Percentiles rank a stretch among this genome's conserved stretches.
Evolutionary conservation across 495 filamentous ascomycete species (phyloP).

Genomic region (Lophium mytilinum): DNA sequence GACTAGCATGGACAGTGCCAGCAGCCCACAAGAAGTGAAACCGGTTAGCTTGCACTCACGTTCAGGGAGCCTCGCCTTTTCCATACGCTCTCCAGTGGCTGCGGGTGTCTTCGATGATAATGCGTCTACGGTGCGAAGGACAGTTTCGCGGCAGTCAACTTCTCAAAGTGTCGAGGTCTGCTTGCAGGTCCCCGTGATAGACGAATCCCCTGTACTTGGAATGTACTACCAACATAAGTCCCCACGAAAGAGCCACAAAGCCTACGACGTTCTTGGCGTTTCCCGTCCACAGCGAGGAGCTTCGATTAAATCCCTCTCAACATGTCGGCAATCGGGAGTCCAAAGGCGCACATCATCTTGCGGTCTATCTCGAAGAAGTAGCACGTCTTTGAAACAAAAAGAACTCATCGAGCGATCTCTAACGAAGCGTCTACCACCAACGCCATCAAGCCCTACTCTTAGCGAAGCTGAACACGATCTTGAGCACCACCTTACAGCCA

Average conservation of each 20-base stretch:
- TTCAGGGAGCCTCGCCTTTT: constrained; percentile 8
- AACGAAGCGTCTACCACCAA: constrained; percentile 7
- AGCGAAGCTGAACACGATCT: constrained; percentile 35
- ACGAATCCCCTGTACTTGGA: too few relatives aligned
- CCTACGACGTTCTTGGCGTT: too few relatives aligned
- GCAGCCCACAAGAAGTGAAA: not conserved
- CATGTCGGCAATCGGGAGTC: not conserved
- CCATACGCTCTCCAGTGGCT: constrained; percentile 7
- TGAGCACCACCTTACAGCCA: constrained; percentile 22
- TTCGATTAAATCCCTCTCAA: not conserved
- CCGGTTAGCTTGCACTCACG: constrained; percentile 12
- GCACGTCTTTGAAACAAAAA: not conserved
- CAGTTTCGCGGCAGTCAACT: not conserved
- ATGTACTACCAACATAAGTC: too few relatives aligned
- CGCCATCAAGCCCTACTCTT: constrained; percentile 28
- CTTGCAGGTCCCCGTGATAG: not conserved
- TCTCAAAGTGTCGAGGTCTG: constrained; percentile 2
- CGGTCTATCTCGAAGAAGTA: not conserved
- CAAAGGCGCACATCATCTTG: not conserved
- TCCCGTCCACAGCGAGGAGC: too few relatives aligned
- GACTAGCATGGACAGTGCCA: constrained; percentile 13
- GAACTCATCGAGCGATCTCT: constrained; percentile 10
- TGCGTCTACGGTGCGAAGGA: not conserved
- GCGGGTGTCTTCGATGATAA: constrained; percentile 15
- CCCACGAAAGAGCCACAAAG: too few relatives aligned